Base-by-base conservation (phyloP, 1,284 basidiomycete genomes). In the Pyrrhoderma lamaoense region DNA sequence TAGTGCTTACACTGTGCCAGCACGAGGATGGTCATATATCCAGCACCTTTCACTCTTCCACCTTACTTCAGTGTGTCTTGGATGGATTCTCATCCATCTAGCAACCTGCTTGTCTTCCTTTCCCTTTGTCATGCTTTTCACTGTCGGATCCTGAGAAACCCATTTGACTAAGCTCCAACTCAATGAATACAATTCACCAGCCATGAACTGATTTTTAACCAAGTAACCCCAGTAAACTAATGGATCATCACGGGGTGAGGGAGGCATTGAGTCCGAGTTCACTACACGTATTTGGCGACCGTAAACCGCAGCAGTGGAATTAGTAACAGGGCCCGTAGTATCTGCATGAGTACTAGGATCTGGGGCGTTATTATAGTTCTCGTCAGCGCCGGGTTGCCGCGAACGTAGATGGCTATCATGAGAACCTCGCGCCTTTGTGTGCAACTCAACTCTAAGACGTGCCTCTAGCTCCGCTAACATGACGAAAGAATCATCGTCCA, bases 1-100 rank as follows among this genome's bases (percentile, higher is more conserved):
- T 53, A 55, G 48, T 45, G 72, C 86, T 62, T 72, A 91, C 80
- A 93, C 90, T 18, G 94, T 97, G 44, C 88, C 85, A 2, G 89
- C 82, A 48, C 92, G 86, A 0, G 95, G 95, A 68, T 97, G 94
- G 66, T 99, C 95, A 68, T 99, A 97, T 58, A 99, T 93, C 91
- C 92, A 97, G 67, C 95, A 98, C 23, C 85, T 80, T 64, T 99
- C 95, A 60, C 89, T 87, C 25, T 79, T 77, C 93, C 93, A 98
- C 49, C 91, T 79, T 36, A 99, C 81, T 57, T 85, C 76, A 34
- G 77, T 70, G 9, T 85, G 80, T 44, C 84, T 79, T 0, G 95
- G 95, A 69, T 98, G 94, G 52, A 84, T 64, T 34, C 79, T 76
- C 79, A 99, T 92, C 96, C 95, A 99, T 59, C 85, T 87, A 2